Conservation (phyloP, 2,329 filamentous ascomycete species). For the Pestalotiopsis sp. region DNA sequence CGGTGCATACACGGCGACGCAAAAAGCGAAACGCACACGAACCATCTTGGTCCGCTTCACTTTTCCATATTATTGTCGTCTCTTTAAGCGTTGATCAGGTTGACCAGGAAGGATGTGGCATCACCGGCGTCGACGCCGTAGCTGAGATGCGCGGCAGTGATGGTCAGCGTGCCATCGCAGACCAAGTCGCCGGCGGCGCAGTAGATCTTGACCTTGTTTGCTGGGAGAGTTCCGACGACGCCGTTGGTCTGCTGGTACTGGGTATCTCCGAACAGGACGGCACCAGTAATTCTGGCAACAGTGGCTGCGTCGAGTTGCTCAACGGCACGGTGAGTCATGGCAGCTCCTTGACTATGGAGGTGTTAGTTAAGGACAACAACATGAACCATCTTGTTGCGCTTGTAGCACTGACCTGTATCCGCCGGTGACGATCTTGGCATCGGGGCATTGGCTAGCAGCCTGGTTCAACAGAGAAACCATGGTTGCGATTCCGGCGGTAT, state of each 20-base stretch:
- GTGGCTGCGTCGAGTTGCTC: constrained; percentile 34
- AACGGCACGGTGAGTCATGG: constrained; percentile 34
- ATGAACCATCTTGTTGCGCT: neutral
- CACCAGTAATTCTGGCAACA: constrained; percentile 27
- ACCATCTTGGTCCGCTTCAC: neutral
- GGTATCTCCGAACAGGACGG: constrained; percentile 33
- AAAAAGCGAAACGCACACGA: neutral
- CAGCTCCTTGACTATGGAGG: constrained; percentile 29
- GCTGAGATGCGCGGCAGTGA: constrained; percentile 39
- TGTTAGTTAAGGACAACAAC: neutral
- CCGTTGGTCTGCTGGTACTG: constrained; percentile 30
- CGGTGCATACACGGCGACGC: neutral
- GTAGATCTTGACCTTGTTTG: constrained; percentile 11
- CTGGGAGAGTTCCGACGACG: neutral
- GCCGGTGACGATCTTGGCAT: constrained; percentile 6
- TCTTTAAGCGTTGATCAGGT: neutral
- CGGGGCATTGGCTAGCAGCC: neutral
- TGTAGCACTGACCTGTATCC: constrained; percentile 7
- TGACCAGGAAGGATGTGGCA: neutral
- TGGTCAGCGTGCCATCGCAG: constrained; percentile 44
- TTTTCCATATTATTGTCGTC: neutral
- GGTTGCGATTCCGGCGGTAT: constrained; percentile 26
- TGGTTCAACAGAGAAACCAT: constrained; percentile 11
- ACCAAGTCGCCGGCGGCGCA: constrained; percentile 46
- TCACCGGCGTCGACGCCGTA: constrained; percentile 28